These are phyloP conservation scores for Xanthoceras sorbifolium DNA, from an alignment of 345 rosid genomes.

Conservation along the genomic window DNA sequence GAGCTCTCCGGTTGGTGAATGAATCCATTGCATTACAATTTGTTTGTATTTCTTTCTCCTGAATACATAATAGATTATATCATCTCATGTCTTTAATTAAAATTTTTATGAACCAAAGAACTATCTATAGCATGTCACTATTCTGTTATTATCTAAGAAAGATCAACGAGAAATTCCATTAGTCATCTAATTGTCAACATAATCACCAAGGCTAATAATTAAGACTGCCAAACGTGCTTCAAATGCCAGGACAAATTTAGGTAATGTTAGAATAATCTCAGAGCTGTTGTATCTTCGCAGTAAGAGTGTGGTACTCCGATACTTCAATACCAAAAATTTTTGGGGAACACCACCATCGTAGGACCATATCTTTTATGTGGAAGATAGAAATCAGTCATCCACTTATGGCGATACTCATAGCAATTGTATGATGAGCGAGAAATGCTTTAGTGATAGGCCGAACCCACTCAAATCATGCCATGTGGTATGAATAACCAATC, in stretches of 20 bases:
- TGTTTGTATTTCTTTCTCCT: background rate
- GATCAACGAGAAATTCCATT: too few relatives aligned
- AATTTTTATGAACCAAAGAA: too few relatives aligned
- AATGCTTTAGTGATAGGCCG: too few relatives aligned
- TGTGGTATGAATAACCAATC: too few relatives aligned
- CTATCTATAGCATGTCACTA: background rate
- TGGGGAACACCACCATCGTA: too few relatives aligned
- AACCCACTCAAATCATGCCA: too few relatives aligned
- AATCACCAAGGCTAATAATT: background rate
- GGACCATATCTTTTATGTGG: background rate
- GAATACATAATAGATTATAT: background rate
- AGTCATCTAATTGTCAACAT: too few relatives aligned
- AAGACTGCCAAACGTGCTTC: background rate
- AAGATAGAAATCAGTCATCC: background rate
- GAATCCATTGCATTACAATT: background rate
- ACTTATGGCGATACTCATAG: too few relatives aligned
- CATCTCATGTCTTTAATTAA: background rate
- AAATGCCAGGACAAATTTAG: background rate
- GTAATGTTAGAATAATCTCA: background rate
- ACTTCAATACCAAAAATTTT: too few relatives aligned
- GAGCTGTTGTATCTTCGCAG: background rate
- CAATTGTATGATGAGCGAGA: too few relatives aligned
- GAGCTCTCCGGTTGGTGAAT: conserved; percentile 1
- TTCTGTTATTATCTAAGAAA: background rate
- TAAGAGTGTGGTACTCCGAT: background rate